These are phyloP conservation scores for Parafenestella ontariensis DNA, from an alignment of 2,329 filamentous ascomycete genomes.

Conservation along the genomic window DNA sequence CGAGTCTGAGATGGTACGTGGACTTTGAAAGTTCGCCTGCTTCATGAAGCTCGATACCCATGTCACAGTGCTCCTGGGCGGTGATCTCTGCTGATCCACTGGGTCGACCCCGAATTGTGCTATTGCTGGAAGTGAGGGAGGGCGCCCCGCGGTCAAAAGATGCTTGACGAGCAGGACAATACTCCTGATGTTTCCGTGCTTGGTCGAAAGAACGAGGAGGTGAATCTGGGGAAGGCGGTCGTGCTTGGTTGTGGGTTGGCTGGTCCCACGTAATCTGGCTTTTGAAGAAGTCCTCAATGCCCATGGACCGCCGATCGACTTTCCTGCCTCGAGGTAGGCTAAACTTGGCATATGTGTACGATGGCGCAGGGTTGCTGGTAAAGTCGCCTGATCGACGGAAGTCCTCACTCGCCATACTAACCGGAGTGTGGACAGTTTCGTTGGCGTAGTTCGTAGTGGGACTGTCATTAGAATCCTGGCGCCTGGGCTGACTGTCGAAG, in stretches of 20 bases:
- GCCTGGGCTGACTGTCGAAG: conserved; percentile 45
- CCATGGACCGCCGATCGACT: conserved; percentile 66
- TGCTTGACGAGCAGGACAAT: conserved; percentile 13
- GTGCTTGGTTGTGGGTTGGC: conserved; percentile 38
- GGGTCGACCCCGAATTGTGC: conserved; percentile 56
- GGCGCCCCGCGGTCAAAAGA: conserved; percentile 38
- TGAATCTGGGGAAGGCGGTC: conserved; percentile 49
- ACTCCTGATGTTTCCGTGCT: conserved; percentile 25
- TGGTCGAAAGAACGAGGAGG: conserved; percentile 48
- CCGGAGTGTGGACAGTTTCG: conserved; percentile 71
- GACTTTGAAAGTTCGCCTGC: conserved; percentile 88
- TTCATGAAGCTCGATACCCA: conserved; percentile 90
- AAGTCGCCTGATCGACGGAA: conserved; percentile 64
- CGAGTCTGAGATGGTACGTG: conserved; percentile 92
- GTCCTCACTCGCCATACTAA: conserved; percentile 75
- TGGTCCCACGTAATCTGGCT: conserved; percentile 68
- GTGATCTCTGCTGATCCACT: conserved; percentile 68
- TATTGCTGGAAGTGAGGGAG: conserved; percentile 52
- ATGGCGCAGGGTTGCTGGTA: conserved; percentile 64
- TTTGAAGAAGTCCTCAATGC: conserved; percentile 49
- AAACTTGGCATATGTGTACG: conserved; percentile 89
- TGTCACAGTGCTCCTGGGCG: conserved; percentile 85
- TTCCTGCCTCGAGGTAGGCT: conserved; percentile 81
- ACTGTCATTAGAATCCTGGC: conserved; percentile 51
- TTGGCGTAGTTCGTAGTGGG: conserved; percentile 68